Evolutionary conservation across 1,284 basidiomycete species (phyloP).

Genomic region (Retiboletus flavoniger): DNA sequence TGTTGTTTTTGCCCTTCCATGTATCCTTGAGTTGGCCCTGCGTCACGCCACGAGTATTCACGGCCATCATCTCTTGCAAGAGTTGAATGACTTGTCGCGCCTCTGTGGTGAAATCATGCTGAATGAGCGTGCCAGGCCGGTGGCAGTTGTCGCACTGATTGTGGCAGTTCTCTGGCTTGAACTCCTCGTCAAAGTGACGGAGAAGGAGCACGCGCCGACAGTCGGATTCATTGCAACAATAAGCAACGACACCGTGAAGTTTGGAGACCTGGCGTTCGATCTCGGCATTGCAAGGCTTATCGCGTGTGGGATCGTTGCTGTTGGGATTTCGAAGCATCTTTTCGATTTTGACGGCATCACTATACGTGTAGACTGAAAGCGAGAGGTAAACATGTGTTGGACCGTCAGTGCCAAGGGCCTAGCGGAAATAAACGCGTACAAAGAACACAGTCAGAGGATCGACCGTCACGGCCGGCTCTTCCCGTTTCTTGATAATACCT

Average conservation of each 20-base stretch:
- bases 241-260: slow-evolving; percentile 58
- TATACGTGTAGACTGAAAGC: slow-evolving; percentile 52
- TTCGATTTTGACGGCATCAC: slow-evolving; percentile 51
- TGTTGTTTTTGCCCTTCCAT: slow-evolving; percentile 59
- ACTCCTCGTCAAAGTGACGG: slow-evolving; percentile 68
- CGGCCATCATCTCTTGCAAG: slow-evolving; percentile 45
- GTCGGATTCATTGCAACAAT: slow-evolving; percentile 79
- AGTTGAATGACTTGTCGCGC: slow-evolving; percentile 54
- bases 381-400: not conserved
- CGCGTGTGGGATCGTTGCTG: slow-evolving; percentile 35
- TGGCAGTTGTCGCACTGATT: slow-evolving; percentile 76
- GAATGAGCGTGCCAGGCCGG: slow-evolving; percentile 41
- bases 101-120: slow-evolving; percentile 53
- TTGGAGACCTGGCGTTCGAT: slow-evolving; percentile 58
- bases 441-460: slow-evolving; percentile 60
- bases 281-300: slow-evolving; percentile 40
- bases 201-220: slow-evolving; percentile 88
- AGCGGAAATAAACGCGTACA: slow-evolving; percentile 36
- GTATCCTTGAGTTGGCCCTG: slow-evolving; percentile 52
- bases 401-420: not conserved
- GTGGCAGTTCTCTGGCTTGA: slow-evolving; percentile 57
- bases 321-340: slow-evolving; percentile 54
- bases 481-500: slow-evolving; percentile 86
- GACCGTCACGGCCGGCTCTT: slow-evolving; percentile 78
- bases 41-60: slow-evolving; percentile 42